These are phyloP conservation scores for Colletotrichum tabaci DNA, from an alignment of 2,329 filamentous ascomycete species.

Conservation along the genomic window DNA sequence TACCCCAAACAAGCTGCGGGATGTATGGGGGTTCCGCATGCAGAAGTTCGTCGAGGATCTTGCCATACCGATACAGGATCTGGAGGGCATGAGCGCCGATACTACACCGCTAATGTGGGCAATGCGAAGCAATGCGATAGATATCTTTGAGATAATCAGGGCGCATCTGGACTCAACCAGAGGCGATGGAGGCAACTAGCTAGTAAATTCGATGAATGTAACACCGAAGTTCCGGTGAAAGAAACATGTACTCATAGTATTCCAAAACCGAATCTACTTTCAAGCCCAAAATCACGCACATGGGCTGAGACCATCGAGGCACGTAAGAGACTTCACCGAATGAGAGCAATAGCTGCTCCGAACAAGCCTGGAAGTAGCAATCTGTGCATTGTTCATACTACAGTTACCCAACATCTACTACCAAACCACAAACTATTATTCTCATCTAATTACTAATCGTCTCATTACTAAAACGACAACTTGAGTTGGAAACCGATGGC, in stretches of 20 bases:
- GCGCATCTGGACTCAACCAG: constrained; percentile 21
- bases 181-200: constrained; percentile 17
- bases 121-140: constrained; percentile 22
- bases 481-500: background rate
- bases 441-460: background rate
- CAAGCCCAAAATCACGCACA: background rate
- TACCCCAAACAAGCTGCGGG: background rate
- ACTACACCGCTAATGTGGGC: constrained; percentile 28
- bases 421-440: constrained; percentile 10
- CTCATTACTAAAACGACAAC: background rate
- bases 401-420: background rate
- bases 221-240: background rate
- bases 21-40: constrained; percentile 35
- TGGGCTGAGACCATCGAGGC: background rate
- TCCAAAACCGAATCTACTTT: background rate
- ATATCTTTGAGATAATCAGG: constrained; percentile 22
- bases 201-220: background rate
- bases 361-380: background rate
- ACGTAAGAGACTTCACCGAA: too few species aligned
- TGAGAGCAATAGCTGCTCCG: too few species aligned
- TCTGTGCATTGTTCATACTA: too few species aligned
- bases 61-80: constrained; percentile 9
- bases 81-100: constrained; percentile 1
- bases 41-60: constrained; percentile 24
- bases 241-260: background rate